Evolutionary conservation across 768 basidiomycete species (phyloP), one percentile per base, ranked within the genome.

Genomic region (Kwoniella mangroviensis): DNA sequence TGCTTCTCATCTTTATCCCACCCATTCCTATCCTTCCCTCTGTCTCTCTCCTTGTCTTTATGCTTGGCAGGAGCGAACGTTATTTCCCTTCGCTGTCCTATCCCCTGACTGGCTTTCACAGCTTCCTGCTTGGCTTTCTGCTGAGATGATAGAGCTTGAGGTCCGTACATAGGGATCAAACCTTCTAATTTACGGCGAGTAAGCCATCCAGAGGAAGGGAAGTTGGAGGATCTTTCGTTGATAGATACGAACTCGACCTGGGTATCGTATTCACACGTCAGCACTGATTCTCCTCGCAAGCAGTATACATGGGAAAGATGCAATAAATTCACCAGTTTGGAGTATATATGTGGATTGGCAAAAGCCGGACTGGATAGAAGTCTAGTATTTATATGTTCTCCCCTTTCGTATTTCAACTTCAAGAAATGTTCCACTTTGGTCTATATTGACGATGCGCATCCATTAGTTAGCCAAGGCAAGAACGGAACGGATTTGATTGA

Each of bases 301-400:
- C n/a, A n/a, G n/a, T n/a, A n/a, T n/a, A n/a, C n/a, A n/a, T n/a
- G n/a, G n/a, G n/a, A n/a, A n/a, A n/a, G n/a, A n/a, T n/a, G n/a
- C n/a, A n/a, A n/a, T n/a, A n/a, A n/a, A n/a, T n/a, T n/a, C 22
- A 82, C 95, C 2, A 99, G 88, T 76, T 94, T 94, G 13, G 92
- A 86, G 83, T 96, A 97, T n/a, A 98, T 88, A 78, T 97, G 93
- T 0, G 96, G 96, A 78, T 99, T 99, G 28, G 94, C 89, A 84
- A 98, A 99, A 4, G 93, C 90, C 54, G 93, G 90, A 74, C 92
- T 93, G 9, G 90, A 88, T 90, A 98, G 93, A 52, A 99, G 87
- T 1, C 92, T 92, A 82, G 97, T 94, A 82, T 98, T 99, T 85
- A 97, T 98, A 82, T 97, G 94, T 74, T 90, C 89, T 1, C 91